phyloP scores from a whole-genome alignment of 495 filamentous ascomycete genomes.

The Immersiella caudata region DNA sequence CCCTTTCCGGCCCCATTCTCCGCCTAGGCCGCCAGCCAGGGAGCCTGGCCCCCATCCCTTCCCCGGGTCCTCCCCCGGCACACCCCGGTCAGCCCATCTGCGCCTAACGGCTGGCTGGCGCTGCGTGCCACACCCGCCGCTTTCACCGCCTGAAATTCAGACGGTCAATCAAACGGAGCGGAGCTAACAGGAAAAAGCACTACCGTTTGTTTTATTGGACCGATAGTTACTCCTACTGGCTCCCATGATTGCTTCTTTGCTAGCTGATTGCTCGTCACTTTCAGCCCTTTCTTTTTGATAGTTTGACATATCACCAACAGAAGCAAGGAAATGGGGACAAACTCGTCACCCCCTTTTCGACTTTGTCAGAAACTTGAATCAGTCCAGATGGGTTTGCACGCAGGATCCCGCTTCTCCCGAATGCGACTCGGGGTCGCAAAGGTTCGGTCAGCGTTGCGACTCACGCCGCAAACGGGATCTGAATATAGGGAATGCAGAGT shows the following conservation, averaged over 20 bases:
- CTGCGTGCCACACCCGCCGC: not conserved
- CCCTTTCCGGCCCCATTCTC: constrained; percentile 25
- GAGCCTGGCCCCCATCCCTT: constrained; percentile 21
- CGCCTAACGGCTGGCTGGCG: constrained; percentile 4
- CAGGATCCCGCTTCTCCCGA: constrained; percentile 1
- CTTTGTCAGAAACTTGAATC: not conserved
- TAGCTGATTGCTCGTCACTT: not conserved
- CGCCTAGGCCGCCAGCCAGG: constrained; percentile 21
- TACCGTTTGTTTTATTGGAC: not conserved
- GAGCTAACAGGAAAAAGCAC: not conserved
- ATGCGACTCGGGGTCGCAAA: not conserved
- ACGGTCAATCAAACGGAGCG: constrained; percentile 1
- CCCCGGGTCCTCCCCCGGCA: constrained; percentile 27
- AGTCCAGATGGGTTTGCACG: not conserved
- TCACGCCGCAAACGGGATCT: not conserved
- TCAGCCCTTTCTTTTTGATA: constrained; percentile 6
- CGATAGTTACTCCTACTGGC: not conserved
- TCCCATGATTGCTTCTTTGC: constrained; percentile 7
- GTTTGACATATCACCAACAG: constrained; percentile 7
- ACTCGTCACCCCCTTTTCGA: not conserved
- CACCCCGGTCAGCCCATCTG: constrained; percentile 9
- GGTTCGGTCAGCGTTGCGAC: not conserved
- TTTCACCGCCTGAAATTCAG: constrained; percentile 30
- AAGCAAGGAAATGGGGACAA: not conserved
- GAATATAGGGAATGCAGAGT: not conserved